These are phyloP conservation scores for Phoma sp. DNA, from an alignment of 2,329 filamentous ascomycete genomes.

Conservation along the genomic window DNA sequence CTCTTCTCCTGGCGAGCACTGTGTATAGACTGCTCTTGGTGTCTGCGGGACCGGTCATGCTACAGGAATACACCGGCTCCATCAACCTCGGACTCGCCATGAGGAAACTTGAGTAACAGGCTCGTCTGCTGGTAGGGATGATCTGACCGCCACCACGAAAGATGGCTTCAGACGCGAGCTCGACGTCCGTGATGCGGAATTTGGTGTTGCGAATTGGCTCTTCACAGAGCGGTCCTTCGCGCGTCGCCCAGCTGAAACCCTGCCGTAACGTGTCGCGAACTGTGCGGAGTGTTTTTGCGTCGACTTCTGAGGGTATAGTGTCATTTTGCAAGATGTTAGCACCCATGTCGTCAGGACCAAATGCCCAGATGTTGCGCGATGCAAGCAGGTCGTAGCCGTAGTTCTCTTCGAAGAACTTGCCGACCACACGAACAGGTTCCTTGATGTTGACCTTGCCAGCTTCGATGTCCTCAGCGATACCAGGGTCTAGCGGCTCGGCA, in stretches of 20 bases:
- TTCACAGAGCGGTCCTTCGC: conserved; percentile 96
- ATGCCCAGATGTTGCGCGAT: conserved; percentile 96
- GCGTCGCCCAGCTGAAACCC: conserved; percentile 94
- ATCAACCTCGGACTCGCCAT: conserved; percentile 96
- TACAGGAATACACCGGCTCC: conserved; percentile 93
- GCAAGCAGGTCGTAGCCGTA: conserved; percentile 97
- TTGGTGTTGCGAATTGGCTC: conserved; percentile 98
- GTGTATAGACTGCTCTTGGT: conserved; percentile 90
- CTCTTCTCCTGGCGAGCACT: conserved; percentile 83
- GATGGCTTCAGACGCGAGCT: conserved; percentile 87
- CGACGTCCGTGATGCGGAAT: conserved; percentile 92
- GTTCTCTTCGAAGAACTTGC: conserved; percentile 95
- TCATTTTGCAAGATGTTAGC: conserved; percentile 98
- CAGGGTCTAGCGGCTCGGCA: conserved; percentile 92
- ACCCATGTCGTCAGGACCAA: conserved; percentile 92
- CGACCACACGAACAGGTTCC: conserved; percentile 89
- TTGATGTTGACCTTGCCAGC: conserved; percentile 87
- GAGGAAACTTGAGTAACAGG: conserved; percentile 94
- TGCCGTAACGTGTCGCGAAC: conserved; percentile 94
- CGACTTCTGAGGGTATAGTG: conserved; percentile 90
- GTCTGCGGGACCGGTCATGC: conserved; percentile 90
- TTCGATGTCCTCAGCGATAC: conserved; percentile 94
- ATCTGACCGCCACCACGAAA: conserved; percentile 96
- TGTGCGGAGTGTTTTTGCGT: conserved; percentile 85
- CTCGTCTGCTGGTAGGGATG: conserved; percentile 90